Percentiles rank a stretch among this genome's conserved stretches.
Conservation (phyloP, 805 yeast genomes). For the Starmera caribaea region DNA sequence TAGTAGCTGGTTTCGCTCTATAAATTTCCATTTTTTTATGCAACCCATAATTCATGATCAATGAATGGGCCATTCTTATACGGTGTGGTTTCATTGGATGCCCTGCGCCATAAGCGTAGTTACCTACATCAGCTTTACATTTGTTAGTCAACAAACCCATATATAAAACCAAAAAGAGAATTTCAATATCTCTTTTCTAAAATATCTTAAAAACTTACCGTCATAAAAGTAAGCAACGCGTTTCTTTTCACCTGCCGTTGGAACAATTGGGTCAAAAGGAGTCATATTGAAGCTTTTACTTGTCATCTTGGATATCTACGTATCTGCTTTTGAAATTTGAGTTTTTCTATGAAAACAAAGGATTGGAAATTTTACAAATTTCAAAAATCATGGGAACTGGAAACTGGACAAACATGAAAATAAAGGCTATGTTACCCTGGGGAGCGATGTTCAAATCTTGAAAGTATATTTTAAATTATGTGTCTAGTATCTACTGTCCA, state of each 20-base stretch:
- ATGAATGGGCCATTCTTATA: conserved; percentile 95
- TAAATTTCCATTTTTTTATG: conserved; percentile 96
- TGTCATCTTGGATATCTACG: background rate
- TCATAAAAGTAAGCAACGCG: conserved; percentile 76
- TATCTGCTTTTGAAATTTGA: no score
- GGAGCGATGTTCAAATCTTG: no score
- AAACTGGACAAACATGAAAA: no score
- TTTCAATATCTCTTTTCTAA: background rate
- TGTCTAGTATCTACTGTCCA: no score
- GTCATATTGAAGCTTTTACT: background rate
- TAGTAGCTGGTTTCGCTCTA: conserved; percentile 95
- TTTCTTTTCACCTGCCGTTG: conserved; percentile 15
- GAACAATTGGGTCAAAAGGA: background rate
- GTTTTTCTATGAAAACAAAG: no score
- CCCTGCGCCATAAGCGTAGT: conserved; percentile 96
- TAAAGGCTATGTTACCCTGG: no score
- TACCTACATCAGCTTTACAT: conserved; percentile 73
- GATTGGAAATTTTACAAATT: no score
- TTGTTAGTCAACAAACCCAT: conserved; percentile 27
- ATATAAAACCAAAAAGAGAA: background rate
- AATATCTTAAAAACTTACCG: conserved; percentile 20
- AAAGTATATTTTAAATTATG: no score
- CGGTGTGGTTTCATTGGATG: conserved; percentile 99
- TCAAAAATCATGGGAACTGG: no score
- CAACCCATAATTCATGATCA: conserved; percentile 93